These are phyloP conservation scores for Endotrypanum monterogeii DNA, from an alignment of 208 protist genomes.

Conservation along the genomic window DNA sequence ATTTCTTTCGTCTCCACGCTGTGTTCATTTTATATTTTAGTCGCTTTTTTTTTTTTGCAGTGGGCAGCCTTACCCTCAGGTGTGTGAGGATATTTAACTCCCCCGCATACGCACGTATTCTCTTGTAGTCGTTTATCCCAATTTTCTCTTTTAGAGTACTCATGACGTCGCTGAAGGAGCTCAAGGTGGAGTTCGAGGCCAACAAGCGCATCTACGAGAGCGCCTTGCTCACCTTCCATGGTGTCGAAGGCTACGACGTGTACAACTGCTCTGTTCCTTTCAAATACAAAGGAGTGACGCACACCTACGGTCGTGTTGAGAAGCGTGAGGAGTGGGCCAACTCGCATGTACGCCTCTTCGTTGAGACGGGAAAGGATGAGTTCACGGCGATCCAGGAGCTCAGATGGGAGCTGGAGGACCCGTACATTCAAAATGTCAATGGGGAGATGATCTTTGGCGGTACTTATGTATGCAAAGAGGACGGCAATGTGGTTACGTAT, in stretches of 20 bases:
- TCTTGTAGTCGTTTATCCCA: background rate
- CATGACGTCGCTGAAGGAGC: background rate
- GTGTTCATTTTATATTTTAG: background rate
- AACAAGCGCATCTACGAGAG: conserved; percentile 38
- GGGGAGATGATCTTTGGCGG: conserved; percentile 49
- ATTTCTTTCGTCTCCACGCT: background rate
- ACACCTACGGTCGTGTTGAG: conserved; percentile 47
- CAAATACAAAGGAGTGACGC: conserved; percentile 35
- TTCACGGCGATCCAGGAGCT: conserved; percentile 35
- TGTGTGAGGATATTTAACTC: background rate
- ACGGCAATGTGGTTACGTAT: conserved; percentile 29
- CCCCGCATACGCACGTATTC: background rate
- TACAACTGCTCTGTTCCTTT: conserved; percentile 53
- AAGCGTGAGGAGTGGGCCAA: conserved; percentile 35
- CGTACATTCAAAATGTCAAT: conserved; percentile 37
- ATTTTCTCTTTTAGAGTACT: background rate
- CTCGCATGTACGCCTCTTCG: conserved; percentile 42
- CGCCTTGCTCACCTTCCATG: conserved; percentile 41
- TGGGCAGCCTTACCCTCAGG: background rate
- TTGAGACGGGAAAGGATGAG: conserved; percentile 45
- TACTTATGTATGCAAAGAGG: conserved; percentile 38
- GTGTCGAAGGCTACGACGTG: conserved; percentile 42
- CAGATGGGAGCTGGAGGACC: conserved; percentile 38
- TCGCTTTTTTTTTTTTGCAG: background rate
- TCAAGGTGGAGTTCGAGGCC: conserved; percentile 12